Conservation (phyloP, 164 flowering plant species). For the Berberis thunbergii region DNA sequence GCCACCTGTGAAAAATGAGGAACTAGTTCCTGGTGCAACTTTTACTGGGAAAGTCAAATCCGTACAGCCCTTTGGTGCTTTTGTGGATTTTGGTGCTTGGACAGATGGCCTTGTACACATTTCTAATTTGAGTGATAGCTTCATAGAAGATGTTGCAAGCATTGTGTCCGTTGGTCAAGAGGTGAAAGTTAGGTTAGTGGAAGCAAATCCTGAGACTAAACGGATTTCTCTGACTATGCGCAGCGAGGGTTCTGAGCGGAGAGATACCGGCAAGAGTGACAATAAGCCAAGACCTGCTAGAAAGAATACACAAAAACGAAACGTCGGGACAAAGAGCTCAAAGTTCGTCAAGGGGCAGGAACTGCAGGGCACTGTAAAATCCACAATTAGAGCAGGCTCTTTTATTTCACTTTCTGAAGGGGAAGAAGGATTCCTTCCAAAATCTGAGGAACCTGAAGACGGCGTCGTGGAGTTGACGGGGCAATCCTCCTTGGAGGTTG, state of each 20-base stretch:
- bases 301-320: conserved; percentile 32
- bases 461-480: conserved; percentile 54
- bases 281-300: conserved; percentile 42
- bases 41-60: conserved; percentile 91
- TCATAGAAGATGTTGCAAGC: conserved; percentile 72
- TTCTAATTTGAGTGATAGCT: conserved; percentile 73
- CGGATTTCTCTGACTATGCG: conserved; percentile 89
- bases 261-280: conserved; percentile 22
- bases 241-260: conserved; percentile 43
- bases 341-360: conserved; percentile 76
- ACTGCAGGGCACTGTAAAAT: conserved; percentile 82
- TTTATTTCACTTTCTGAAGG: conserved; percentile 84
- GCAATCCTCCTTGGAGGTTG: conserved; percentile 53
- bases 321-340: conserved; percentile 27
- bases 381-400: conserved; percentile 65
- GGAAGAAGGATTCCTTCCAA: conserved; percentile 90
- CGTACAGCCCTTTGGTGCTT: conserved; percentile 95
- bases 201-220: conserved; percentile 58
- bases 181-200: conserved; percentile 79
- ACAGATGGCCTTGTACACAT: conserved; percentile 95
- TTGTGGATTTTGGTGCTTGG: conserved; percentile 95
- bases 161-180: conserved; percentile 90
- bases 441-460: conserved; percentile 62
- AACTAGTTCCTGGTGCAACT: conserved; percentile 72
- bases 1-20: conserved; percentile 91